Percentiles rank a stretch among this genome's conserved stretches.
Conservation (phyloP, 345 rosid genomes). For the Eucalyptus polybractea region DNA sequence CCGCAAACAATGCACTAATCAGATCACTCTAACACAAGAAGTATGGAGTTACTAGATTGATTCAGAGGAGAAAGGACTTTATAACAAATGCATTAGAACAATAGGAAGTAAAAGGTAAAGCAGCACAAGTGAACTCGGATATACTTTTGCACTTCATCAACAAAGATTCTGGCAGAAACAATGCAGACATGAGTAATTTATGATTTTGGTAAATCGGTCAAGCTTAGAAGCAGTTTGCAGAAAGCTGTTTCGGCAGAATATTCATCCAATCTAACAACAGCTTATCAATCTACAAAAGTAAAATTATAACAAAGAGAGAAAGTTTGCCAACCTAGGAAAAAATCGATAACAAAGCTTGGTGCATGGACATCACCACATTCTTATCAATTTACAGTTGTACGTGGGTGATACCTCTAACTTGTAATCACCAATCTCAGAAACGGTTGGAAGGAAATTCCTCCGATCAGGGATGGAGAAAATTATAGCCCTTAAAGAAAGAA, state of each 20-base stretch:
- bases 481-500: background rate
- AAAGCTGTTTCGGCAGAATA: background rate
- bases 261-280: background rate
- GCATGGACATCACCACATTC: too few relatives aligned
- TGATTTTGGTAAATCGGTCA: background rate
- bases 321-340: background rate
- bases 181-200: background rate
- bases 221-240: background rate
- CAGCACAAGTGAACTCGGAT: background rate
- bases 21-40: background rate
- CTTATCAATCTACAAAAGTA: background rate
- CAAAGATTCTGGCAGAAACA: background rate
- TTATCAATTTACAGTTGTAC: too few relatives aligned
- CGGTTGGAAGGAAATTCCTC: background rate
- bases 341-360: background rate
- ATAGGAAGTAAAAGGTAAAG: background rate
- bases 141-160: background rate
- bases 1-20: conserved; percentile 4
- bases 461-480: background rate
- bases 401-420: too few relatives aligned
- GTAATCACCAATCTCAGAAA: background rate
- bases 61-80: background rate
- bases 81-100: background rate
- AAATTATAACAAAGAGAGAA: background rate
- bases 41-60: background rate